phyloP scores from a whole-genome alignment of 345 rosid species.

The Gossypium longicalyx region DNA sequence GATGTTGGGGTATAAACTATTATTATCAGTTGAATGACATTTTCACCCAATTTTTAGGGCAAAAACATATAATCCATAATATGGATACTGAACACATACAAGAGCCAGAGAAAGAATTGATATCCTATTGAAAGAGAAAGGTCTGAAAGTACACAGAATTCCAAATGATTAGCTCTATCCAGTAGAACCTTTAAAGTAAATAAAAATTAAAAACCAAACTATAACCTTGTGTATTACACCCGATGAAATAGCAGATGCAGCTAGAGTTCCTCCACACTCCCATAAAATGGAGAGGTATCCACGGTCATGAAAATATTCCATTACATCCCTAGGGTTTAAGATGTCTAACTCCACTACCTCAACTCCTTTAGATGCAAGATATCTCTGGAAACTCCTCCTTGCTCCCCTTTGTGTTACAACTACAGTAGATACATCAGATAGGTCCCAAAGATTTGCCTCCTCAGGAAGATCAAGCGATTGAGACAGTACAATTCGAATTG shows the following conservation, averaged over 20 bases:
- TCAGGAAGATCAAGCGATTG: slow-evolving; percentile 83
- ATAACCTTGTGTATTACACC: slow-evolving; percentile 88
- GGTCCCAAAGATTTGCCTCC: slow-evolving; percentile 87
- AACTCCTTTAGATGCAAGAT: slow-evolving; percentile 80
- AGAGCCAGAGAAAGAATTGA: neutral
- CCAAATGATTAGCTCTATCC: slow-evolving; percentile 8
- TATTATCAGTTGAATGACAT: neutral
- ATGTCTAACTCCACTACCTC: slow-evolving; percentile 96
- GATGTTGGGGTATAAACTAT: neutral
- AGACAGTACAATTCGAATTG: slow-evolving; percentile 76
- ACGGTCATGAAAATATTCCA: slow-evolving; percentile 90
- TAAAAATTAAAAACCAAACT: neutral
- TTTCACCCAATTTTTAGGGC: neutral
- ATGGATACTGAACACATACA: neutral
- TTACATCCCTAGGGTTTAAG: slow-evolving; percentile 83
- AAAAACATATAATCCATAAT: neutral
- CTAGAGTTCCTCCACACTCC: slow-evolving; percentile 93
- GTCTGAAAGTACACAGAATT: neutral
- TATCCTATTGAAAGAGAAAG: neutral
- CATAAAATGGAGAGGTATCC: slow-evolving; percentile 91
- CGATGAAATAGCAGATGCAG: slow-evolving; percentile 88
- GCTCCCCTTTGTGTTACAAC: slow-evolving; percentile 94
- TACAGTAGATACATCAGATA: slow-evolving; percentile 72
- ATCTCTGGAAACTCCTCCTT: slow-evolving; percentile 74
- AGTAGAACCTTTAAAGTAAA: neutral